Percentiles rank a stretch among this genome's conserved stretches.
phyloP scores from a whole-genome alignment of 2,329 filamentous ascomycete species.

The Phaeosphaeria sp. region DNA sequence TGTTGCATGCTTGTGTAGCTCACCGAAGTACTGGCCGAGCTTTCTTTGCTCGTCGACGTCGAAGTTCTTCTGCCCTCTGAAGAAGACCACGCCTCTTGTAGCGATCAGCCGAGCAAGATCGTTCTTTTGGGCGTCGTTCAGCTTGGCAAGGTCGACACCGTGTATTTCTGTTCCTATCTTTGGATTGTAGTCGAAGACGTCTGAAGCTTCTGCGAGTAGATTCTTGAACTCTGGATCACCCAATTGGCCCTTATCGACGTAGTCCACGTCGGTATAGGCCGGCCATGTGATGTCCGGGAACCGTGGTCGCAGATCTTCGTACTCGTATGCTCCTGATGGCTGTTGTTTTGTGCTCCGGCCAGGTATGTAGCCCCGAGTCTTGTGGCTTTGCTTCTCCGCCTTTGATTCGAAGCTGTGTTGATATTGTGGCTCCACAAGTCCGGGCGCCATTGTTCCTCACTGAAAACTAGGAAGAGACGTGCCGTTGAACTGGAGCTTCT shows the following conservation, averaged over 20 bases:
- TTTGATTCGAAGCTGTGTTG: constrained; percentile 16
- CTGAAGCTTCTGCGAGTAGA: constrained; percentile 59
- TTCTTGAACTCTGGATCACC: constrained; percentile 63
- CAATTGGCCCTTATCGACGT: constrained; percentile 61
- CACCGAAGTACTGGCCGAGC: constrained; percentile 61
- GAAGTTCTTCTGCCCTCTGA: constrained; percentile 62
- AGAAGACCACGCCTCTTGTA: constrained; percentile 64
- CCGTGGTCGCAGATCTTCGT: constrained; percentile 59
- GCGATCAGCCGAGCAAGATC: constrained; percentile 62
- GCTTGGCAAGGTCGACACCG: constrained; percentile 58
- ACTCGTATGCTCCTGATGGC: constrained; percentile 57
- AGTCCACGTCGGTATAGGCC: constrained; percentile 56
- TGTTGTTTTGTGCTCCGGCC: constrained; percentile 55
- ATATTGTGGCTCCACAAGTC: constrained; percentile 38
- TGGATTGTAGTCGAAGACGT: constrained; percentile 64
- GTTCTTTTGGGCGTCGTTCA: constrained; percentile 61
- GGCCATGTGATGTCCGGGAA: constrained; percentile 63
- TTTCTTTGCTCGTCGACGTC: constrained; percentile 61
- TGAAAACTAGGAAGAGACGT: too few relatives aligned
- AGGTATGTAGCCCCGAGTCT: constrained; percentile 53
- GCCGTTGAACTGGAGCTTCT: too few relatives aligned
- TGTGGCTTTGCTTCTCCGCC: constrained; percentile 26
- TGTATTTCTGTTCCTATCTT: constrained; percentile 63
- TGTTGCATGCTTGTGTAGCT: constrained; percentile 63
- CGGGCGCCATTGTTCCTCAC: constrained; percentile 37